Evolutionary conservation across 345 rosid species (phyloP), one percentile per base, ranked within the genome.

Genomic region (Sisymbrium altissimum): DNA sequence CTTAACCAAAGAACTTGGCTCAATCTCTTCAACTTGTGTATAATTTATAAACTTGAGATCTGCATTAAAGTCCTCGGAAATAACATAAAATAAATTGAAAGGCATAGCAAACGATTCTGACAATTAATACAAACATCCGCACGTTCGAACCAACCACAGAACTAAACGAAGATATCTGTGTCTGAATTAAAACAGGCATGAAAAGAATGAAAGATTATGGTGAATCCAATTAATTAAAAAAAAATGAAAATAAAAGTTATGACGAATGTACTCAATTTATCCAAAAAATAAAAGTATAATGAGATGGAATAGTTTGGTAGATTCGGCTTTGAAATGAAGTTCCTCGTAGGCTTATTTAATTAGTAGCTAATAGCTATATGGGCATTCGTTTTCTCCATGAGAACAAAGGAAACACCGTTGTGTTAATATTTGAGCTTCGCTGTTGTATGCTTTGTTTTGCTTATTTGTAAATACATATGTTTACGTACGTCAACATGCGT

Each of bases 391-490:
- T 60, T 29, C 39, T 35, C 67, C 38, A 48, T 4, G 8, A 60
- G 30, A 69, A 71, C 59, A 60, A 59, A 23, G 18, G 48, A 59
- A 59, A 46, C 75, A 60, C 38, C 40, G 60, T 49, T 35, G 38
- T 23, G 30, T 71, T 9, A 48, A 48, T 60, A 25, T 60, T 38
- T 48, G 60, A 49, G 61, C 64, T 71, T 71, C 60, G 15, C 30
- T 45, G 32, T 19, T 32, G 23, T 59, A 21, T 59, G 41, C 27
- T 15, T 35, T 33, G 40, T 27, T 15, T 35, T 35, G 59, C 40
- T 71, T 49, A 36, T 49, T 70, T 50, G 69, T 35, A 49, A 71
- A 61, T 17, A 17, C 5, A 17, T 61, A 49, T 71, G 33, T 71
- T 61, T 13, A 50, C 52, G 53, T 13, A 50, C 52, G 53, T 71